These are phyloP conservation scores for Ustulina deusta DNA, from an alignment of 2,329 filamentous ascomycete species.

Conservation along the genomic window DNA sequence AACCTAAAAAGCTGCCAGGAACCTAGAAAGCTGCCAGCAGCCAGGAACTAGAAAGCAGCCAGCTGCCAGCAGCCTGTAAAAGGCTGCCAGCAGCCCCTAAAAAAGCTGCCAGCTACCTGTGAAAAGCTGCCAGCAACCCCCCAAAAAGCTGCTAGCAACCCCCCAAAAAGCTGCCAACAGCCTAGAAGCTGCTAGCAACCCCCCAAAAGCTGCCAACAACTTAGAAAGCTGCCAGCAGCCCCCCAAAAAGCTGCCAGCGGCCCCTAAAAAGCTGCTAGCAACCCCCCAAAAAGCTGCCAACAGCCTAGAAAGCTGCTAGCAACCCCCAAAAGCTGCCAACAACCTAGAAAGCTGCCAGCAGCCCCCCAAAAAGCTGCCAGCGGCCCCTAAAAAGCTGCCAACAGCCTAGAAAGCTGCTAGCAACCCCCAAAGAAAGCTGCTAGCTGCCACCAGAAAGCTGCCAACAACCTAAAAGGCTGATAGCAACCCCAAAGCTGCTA, in stretches of 20 bases:
- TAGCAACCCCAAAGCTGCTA: neutral
- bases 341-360: neutral
- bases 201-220: neutral
- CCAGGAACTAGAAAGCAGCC: neutral
- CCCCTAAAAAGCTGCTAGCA: neutral
- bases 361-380: neutral
- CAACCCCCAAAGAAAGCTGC: neutral
- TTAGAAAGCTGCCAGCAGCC: neutral
- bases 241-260: neutral
- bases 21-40: neutral
- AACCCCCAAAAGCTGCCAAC: neutral
- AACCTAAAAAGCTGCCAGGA: neutral
- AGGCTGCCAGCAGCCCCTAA: neutral
- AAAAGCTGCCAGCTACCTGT: neutral
- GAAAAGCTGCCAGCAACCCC: neutral
- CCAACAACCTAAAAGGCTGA: neutral
- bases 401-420: neutral
- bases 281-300: neutral
- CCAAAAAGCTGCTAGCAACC: neutral
- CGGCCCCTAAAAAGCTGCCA: neutral
- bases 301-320: neutral
- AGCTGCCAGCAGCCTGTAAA: neutral
- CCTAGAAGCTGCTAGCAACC: neutral
- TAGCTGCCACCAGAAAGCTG: neutral
- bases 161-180: neutral